Conservation (phyloP, 148 eudicot species). For the Fagopyrum tataricum region DNA sequence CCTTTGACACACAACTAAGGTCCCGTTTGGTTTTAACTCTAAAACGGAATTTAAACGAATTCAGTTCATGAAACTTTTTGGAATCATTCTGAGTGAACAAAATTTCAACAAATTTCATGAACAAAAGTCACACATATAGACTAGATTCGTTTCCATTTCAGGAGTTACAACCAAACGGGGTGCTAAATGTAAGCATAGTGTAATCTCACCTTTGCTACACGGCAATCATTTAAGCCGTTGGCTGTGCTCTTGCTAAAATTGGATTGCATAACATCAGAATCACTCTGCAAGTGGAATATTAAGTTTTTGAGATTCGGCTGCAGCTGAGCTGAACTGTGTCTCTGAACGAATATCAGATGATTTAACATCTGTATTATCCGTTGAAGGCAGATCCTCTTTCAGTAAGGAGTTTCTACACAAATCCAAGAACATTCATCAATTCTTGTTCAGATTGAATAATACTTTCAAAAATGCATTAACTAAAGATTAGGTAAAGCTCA, state of each 20-base stretch:
- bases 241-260: slow-evolving; percentile 13
- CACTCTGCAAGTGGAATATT: slow-evolving; percentile 21
- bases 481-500: slow-evolving; percentile 25
- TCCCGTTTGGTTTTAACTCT: no score
- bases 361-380: slow-evolving; percentile 16
- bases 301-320: slow-evolving; percentile 24
- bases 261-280: slow-evolving; percentile 21
- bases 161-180: no score
- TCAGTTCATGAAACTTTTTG: no score
- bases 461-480: slow-evolving; percentile 29
- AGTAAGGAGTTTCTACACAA: slow-evolving; percentile 51
- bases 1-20: not conserved
- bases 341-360: slow-evolving; percentile 28
- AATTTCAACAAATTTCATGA: no score
- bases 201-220: slow-evolving; percentile 45
- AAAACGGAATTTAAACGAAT: no score
- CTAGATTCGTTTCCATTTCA: no score
- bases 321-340: slow-evolving; percentile 24
- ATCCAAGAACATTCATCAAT: not conserved
- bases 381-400: slow-evolving; percentile 33
- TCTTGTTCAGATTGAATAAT: not conserved
- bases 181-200: slow-evolving; percentile 17
- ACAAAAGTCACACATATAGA: no score
- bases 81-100: no score
- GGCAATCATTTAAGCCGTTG: slow-evolving; percentile 20